These are phyloP conservation scores for Coniella lustricola DNA, from an alignment of 2,329 filamentous ascomycete genomes.

Conservation along the genomic window DNA sequence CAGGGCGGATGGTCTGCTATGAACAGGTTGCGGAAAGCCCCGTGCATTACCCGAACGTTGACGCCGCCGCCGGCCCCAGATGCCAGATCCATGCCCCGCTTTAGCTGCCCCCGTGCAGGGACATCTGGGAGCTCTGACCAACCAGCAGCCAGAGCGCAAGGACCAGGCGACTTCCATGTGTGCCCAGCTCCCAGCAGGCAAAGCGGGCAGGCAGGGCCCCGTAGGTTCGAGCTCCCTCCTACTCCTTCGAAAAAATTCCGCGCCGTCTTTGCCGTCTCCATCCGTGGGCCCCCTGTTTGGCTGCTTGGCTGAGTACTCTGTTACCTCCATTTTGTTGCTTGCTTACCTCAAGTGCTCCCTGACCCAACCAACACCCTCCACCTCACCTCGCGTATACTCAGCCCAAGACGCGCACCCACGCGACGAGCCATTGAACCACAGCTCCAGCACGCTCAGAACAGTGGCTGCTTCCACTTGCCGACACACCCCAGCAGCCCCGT, in stretches of 20 bases:
- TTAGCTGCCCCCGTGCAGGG: background rate
- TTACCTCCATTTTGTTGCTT: background rate
- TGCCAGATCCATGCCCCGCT: background rate
- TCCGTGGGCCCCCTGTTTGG: too few relatives aligned
- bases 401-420: background rate
- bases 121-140: background rate
- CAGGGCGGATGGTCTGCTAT: too few relatives aligned
- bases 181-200: background rate
- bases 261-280: slow-evolving; percentile 5
- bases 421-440: background rate
- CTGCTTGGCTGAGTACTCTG: too few relatives aligned
- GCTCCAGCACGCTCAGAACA: background rate
- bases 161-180: background rate
- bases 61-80: background rate
- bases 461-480: background rate
- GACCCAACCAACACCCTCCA: slow-evolving; percentile 1
- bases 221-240: background rate
- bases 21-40: too few relatives aligned
- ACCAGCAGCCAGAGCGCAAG: background rate
- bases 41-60: too few relatives aligned
- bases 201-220: background rate
- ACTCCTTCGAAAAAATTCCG: slow-evolving; percentile 10
- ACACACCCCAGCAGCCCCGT: background rate
- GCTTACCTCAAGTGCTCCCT: slow-evolving; percentile 1
- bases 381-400: background rate